Evolutionary conservation across 345 rosid species (phyloP), one percentile per base, ranked within the genome.

Genomic region (Citrus cavaleriei): DNA sequence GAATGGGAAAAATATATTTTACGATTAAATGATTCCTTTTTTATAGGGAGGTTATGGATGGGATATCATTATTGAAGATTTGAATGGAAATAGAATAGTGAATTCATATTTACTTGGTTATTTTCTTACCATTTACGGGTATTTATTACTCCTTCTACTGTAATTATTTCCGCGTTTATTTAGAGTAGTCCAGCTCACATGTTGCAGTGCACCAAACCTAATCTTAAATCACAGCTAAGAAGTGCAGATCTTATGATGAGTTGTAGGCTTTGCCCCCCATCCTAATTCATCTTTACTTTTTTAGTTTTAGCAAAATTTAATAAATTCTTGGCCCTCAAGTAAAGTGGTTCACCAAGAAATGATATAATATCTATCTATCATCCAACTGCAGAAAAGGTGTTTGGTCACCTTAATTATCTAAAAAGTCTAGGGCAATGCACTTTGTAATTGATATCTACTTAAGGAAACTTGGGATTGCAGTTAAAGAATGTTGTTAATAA

Each of bases 271-370:
- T 16, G 68, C n/a, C 34, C n/a, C n/a, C 68, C 7, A 30, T 64
- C 27, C 62, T 28, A 28, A 28, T 63, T 63, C 37, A 63, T 28
- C 37, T 32, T 64, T 64, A 0, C 8, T 6, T 12, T 62, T 62
- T 27, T 27, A 16, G n/a, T 32, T 16, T 6, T 5, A 30, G 40
- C 24, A 64, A 32, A 30, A 64, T 37, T 46, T n/a, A 38, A n/a
- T 78, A 24, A n/a, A 78, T 27, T 74, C 79, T 78, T 78, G 18
- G 8, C 21, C 35, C 72, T 68, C 34, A 78, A 78, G 82, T 34
- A 79, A 75, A 79, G 80, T 65, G 59, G 79, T 49, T 82, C 85
- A 65, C 79, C 70, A 60, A 73, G n/a, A 68, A 61, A 78, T 73
- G 59, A 34, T 35, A 74, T 58, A 61, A 60, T 73, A 35, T n/a